Conservation (phyloP, 768 basidiomycete genomes). For the Candolleomyces eurysporus region DNA sequence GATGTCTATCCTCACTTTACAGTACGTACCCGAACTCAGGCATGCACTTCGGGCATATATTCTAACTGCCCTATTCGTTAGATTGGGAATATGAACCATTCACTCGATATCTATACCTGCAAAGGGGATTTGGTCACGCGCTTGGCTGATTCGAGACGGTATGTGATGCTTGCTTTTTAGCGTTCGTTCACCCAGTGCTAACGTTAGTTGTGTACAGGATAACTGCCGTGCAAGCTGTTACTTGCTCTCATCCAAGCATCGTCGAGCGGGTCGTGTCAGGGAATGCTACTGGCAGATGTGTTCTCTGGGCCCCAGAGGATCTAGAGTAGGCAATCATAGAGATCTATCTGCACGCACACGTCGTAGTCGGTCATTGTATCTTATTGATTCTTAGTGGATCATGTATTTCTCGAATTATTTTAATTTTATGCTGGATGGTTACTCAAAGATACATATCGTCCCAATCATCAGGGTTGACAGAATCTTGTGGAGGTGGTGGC, state of each 20-base stretch:
- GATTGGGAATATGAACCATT: slow-evolving; percentile 81
- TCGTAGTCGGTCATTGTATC: too few species aligned
- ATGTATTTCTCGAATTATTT: too few species aligned
- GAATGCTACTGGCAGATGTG: slow-evolving; percentile 76
- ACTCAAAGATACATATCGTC: slow-evolving; percentile 57
- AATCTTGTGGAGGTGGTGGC: background rate
- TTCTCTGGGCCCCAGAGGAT: slow-evolving; percentile 65
- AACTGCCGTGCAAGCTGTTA: slow-evolving; percentile 87
- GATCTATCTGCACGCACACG: too few species aligned
- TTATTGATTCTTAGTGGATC: too few species aligned
- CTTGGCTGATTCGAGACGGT: slow-evolving; percentile 59
- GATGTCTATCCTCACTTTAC: slow-evolving; percentile 84
- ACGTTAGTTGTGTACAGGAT: slow-evolving; percentile 44
- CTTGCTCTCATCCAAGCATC: slow-evolving; percentile 76
- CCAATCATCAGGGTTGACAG: slow-evolving; percentile 49
- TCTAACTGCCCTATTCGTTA: slow-evolving; percentile 21
- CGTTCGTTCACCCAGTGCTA: background rate
- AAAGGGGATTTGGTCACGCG: slow-evolving; percentile 73
- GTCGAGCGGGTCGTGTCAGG: slow-evolving; percentile 75
- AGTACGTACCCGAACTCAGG: slow-evolving; percentile 36
- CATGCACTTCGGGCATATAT: background rate
- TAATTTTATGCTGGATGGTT: background rate
- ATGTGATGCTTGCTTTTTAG: slow-evolving; percentile 12
- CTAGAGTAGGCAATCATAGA: slow-evolving; percentile 6
- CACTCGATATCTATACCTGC: slow-evolving; percentile 69